Evolutionary conservation across 108 stramenopile species (phyloP).

Genomic region (Asterionellopsis glacialis): DNA sequence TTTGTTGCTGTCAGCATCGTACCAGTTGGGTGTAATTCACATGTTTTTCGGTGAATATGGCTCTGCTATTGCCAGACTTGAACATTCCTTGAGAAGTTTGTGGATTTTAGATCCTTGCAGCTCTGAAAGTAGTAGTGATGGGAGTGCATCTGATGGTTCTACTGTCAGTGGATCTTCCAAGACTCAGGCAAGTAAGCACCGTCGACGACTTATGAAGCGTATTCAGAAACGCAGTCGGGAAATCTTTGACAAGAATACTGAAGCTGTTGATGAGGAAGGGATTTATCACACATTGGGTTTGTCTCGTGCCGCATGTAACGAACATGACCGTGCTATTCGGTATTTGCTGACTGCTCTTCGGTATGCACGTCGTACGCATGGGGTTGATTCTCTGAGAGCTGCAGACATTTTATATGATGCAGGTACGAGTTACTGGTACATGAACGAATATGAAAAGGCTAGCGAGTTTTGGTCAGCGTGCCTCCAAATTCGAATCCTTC

Average conservation of each 20-base stretch:
- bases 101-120: constrained; percentile 11
- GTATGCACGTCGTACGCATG: constrained; percentile 24
- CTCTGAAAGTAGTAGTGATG: constrained; percentile 3
- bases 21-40: constrained; percentile 4
- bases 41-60: constrained; percentile 6
- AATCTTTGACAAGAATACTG: constrained; percentile 1
- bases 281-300: constrained; percentile 7
- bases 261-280: constrained; percentile 7
- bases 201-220: background rate
- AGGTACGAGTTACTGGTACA: constrained; percentile 36
- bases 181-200: background rate
- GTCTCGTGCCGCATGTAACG: constrained; percentile 26
- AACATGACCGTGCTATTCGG: constrained; percentile 40
- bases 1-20: constrained; percentile 1
- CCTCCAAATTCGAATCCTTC: constrained; percentile 14
- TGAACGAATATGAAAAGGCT: constrained; percentile 37
- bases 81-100: background rate
- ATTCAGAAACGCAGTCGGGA: background rate
- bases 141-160: constrained; percentile 1
- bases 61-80: constrained; percentile 3
- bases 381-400: constrained; percentile 29
- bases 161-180: background rate
- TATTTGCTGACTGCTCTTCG: constrained; percentile 34
- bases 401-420: constrained; percentile 35
- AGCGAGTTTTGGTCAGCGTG: constrained; percentile 26